Base-by-base conservation (phyloP, 2,329 filamentous ascomycete genomes). In the Ceratocystis destructans region DNA sequence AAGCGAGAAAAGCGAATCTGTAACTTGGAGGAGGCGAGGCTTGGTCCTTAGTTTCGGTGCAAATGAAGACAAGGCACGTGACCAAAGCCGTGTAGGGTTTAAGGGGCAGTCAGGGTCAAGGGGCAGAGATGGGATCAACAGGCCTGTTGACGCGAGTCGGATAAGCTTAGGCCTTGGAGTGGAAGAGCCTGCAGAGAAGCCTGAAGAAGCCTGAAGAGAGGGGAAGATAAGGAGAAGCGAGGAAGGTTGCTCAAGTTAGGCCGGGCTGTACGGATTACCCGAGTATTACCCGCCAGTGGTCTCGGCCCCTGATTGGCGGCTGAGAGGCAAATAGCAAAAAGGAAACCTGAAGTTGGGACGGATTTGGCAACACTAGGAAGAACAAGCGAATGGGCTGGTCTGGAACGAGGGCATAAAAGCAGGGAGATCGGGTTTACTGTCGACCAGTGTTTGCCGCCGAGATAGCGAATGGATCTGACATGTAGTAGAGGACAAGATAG, bases 251-350 rank as follows among this genome's bases (percentile, higher is more conserved):
- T 20, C 17, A 22, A 2, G 46, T 48, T 48, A 10, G 48, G 48
- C 48, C 7, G n/a, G 48, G 48, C n/a, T 50, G 53, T n/a, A 31
- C 15, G 28, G 6, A 31, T 57, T 33, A 20, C 10, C 53, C 53
- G 28, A 12, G 12, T 25, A 57, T 57, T 31, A n/a, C 22, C 22
- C 53, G 28, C 2, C 2, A 6, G 28, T 5, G 12, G 28, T 17
- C 48, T n/a, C 28, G 53, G 53, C 53, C 53, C 53, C 53, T 57
- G 53, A 57, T 57, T 57, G 53, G 53, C 53, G 53, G 53, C 53
- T 20, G 53, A 12, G 22, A 25, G 48, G n/a, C n/a, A 53, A 53
- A 25, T 53, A 22, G 7, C 48, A 22, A n/a, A 53, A 17, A n/a
- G 22, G 15, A 17, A 6, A n/a, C 20, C 50, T 15, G n/a, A 25